A percentile compares a stretch with the other conserved stretches of the same genome.
phyloP scores from a whole-genome alignment of 1,284 basidiomycete species.

The Macrocystidia cucumis region DNA sequence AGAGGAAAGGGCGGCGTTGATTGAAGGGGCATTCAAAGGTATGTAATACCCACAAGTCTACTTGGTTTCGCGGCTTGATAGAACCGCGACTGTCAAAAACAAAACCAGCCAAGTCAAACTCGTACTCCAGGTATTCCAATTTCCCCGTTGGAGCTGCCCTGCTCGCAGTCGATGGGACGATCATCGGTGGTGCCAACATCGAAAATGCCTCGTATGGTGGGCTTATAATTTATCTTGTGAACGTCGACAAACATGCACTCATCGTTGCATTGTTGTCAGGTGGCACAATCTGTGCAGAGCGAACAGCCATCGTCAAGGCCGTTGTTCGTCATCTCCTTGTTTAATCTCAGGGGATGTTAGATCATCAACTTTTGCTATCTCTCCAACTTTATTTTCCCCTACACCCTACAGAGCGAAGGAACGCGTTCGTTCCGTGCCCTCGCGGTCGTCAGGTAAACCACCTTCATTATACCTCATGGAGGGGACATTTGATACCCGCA shows the following conservation, averaged over 20 bases:
- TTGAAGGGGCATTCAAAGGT: no score
- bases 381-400: conserved; percentile 3
- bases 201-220: conserved; percentile 89
- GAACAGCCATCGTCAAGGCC: conserved; percentile 84
- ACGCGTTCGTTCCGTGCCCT: conserved; percentile 58
- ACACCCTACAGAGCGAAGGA: conserved; percentile 71
- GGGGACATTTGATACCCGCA: neutral
- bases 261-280: conserved; percentile 29
- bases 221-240: conserved; percentile 8
- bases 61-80: no score
- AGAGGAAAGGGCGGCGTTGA: no score
- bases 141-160: conserved; percentile 88
- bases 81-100: neutral
- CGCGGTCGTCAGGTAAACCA: conserved; percentile 63
- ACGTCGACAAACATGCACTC: neutral
- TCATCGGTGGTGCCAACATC: conserved; percentile 81
- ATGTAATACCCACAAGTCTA: no score
- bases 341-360: neutral
- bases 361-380: no score
- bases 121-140: conserved; percentile 76
- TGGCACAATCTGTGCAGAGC: conserved; percentile 81
- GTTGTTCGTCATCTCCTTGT: conserved; percentile 43
- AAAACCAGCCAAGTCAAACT: conserved; percentile 28
- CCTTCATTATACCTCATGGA: neutral
- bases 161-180: conserved; percentile 56